Conservation (phyloP, 345 rosid genomes). For the Hevea brasiliensis region DNA sequence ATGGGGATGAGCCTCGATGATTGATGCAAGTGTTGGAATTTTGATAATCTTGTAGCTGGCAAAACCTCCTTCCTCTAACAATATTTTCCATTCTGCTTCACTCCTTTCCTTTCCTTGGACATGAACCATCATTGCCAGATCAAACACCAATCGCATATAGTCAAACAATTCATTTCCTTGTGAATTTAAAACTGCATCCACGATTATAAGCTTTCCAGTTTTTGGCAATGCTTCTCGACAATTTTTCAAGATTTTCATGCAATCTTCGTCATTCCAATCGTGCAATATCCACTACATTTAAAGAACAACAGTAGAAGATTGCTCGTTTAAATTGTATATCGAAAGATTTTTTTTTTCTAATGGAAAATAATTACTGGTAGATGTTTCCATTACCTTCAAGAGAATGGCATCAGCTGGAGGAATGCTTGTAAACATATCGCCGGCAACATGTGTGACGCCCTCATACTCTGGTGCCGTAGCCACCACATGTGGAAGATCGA, state of each 20-base stretch:
- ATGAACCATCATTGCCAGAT: neutral
- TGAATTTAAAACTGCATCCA: neutral
- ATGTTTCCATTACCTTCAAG: neutral
- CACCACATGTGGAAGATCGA: conserved; percentile 22
- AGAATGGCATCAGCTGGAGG: neutral
- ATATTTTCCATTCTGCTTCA: too few species aligned
- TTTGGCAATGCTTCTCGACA: neutral
- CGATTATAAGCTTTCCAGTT: neutral
- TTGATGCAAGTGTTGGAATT: too few species aligned
- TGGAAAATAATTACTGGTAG: too few species aligned
- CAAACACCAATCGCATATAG: neutral
- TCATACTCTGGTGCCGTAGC: neutral
- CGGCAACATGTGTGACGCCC: neutral
- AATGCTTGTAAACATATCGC: neutral
- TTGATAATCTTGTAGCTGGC: too few species aligned
- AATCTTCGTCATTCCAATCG: neutral
- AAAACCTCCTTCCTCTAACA: too few species aligned
- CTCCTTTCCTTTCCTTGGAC: neutral
- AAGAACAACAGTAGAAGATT: too few species aligned
- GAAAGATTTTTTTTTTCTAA: too few species aligned
- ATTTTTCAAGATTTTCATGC: conserved; percentile 2
- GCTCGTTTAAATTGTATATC: too few species aligned
- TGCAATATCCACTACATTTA: neutral
- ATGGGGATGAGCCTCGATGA: too few species aligned
- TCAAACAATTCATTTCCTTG: neutral